phyloP scores from a whole-genome alignment of 2,329 filamentous ascomycete species.

The Stromatinia cepivora region DNA sequence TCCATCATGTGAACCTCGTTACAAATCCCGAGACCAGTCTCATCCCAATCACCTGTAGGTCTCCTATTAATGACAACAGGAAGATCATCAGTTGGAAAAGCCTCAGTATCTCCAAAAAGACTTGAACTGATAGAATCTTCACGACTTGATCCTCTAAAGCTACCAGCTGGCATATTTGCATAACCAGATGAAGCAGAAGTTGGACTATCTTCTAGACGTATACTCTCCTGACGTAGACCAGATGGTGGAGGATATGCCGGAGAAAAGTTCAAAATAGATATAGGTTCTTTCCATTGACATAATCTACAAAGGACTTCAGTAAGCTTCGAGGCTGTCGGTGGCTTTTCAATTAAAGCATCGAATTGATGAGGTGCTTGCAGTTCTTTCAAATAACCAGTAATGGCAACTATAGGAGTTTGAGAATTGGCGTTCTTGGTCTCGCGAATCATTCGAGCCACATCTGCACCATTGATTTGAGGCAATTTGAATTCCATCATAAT shows the following conservation, averaged over 20 bases:
- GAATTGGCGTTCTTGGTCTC: conserved; percentile 95
- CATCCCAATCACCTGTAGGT: conserved; percentile 74
- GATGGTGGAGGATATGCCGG: conserved; percentile 62
- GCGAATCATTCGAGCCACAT: conserved; percentile 95
- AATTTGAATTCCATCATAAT: conserved; percentile 98
- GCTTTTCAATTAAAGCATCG: conserved; percentile 93
- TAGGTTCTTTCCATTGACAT: conserved; percentile 89
- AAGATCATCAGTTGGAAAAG: conserved; percentile 73
- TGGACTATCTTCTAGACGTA: conserved; percentile 75
- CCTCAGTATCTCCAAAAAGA: conserved; percentile 83
- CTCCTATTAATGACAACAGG: conserved; percentile 74
- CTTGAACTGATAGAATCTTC: conserved; percentile 89
- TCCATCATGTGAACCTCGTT: conserved; percentile 51
- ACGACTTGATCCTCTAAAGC: conserved; percentile 75
- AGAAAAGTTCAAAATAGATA: conserved; percentile 48
- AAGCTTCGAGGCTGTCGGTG: conserved; percentile 87
- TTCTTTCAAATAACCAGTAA: conserved; percentile 98
- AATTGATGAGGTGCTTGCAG: conserved; percentile 94
- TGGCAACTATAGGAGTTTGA: conserved; percentile 91
- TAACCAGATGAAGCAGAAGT: conserved; percentile 67
- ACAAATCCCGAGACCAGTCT: conserved; percentile 75
- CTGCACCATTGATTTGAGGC: conserved; percentile 90
- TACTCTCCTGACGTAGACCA: conserved; percentile 63
- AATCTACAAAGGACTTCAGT: conserved; percentile 83
- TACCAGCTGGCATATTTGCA: conserved; percentile 72